A percentile compares a stretch with the other conserved stretches of the same genome.
These are phyloP conservation scores for Pezizomycotina sp. DNA, from an alignment of 2,329 filamentous ascomycete species.

Conservation along the genomic window DNA sequence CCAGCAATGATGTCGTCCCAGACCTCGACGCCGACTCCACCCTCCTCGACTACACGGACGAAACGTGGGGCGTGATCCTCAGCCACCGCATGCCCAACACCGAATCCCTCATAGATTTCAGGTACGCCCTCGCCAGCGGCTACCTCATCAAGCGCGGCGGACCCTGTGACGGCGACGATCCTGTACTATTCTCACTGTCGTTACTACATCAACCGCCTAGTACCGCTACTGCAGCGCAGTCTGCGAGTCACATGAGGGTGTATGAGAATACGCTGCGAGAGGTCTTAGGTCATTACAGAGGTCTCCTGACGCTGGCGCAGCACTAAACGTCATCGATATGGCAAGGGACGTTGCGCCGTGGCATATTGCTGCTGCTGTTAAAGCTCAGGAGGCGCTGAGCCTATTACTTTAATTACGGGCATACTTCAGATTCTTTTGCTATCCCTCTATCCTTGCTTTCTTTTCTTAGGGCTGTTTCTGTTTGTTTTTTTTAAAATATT, in stretches of 20 bases:
- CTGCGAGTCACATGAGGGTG: slow-evolving; percentile 32
- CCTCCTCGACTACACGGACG: slow-evolving; percentile 55
- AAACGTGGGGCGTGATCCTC: slow-evolving; percentile 58
- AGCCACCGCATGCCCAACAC: slow-evolving; percentile 41
- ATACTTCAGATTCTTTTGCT: slow-evolving; percentile 1
- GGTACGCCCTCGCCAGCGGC: slow-evolving; percentile 44
- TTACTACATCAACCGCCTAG: slow-evolving; percentile 9
- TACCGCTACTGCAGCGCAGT: slow-evolving; percentile 35
- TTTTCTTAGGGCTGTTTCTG: slow-evolving; percentile 3
- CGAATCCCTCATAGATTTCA: slow-evolving; percentile 38
- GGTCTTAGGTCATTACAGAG: slow-evolving; percentile 51
- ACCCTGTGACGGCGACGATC: slow-evolving; percentile 40
- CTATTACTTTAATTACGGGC: slow-evolving; percentile 1
- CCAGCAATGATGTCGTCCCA: slow-evolving; percentile 21
- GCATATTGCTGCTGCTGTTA: slow-evolving; percentile 58
- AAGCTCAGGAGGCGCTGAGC: slow-evolving; percentile 46
- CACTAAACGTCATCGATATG: slow-evolving; percentile 44
- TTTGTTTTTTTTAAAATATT: slow-evolving; percentile 7
- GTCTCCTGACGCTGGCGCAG: slow-evolving; percentile 50
- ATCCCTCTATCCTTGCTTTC: slow-evolving; percentile 5
- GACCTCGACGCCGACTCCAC: slow-evolving; percentile 49
- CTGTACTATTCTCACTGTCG: slow-evolving; percentile 34
- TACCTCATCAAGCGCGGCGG: slow-evolving; percentile 50
- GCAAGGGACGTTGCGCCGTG: slow-evolving; percentile 52
- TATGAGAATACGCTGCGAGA: slow-evolving; percentile 54